These are phyloP conservation scores for Cercophora samala DNA, from an alignment of 495 filamentous ascomycete genomes.

Conservation along the genomic window DNA sequence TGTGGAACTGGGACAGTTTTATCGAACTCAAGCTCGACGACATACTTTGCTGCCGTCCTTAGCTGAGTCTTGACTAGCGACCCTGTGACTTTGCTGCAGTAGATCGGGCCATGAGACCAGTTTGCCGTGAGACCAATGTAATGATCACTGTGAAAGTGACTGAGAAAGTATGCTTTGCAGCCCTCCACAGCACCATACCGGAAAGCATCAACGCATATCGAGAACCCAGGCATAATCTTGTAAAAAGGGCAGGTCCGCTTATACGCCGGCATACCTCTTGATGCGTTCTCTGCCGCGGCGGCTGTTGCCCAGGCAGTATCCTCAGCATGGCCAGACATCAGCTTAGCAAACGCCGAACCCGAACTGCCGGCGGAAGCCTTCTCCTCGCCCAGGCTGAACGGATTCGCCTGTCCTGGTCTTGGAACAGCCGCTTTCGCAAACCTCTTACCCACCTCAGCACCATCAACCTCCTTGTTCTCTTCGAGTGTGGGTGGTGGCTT, in stretches of 20 bases:
- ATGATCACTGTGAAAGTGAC: constrained; percentile 97
- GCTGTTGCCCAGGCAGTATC: constrained; percentile 86
- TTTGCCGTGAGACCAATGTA: constrained; percentile 85
- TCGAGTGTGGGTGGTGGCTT: constrained; percentile 16
- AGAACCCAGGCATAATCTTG: constrained; percentile 91
- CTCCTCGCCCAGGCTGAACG: constrained; percentile 50
- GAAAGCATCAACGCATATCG: constrained; percentile 94
- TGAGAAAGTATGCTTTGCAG: constrained; percentile 93
- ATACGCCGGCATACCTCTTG: constrained; percentile 85
- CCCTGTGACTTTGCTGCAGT: constrained; percentile 87
- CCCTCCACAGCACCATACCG: constrained; percentile 90
- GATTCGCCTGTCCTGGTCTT: constrained; percentile 72
- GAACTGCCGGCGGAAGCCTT: constrained; percentile 28
- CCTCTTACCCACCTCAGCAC: constrained; percentile 46
- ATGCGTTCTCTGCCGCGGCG: constrained; percentile 70
- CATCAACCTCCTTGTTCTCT: constrained; percentile 31
- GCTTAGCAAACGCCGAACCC: constrained; percentile 76
- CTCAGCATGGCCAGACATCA: constrained; percentile 90
- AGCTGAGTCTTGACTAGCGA: constrained; percentile 86
- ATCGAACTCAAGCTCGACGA: constrained; percentile 85
- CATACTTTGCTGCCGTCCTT: constrained; percentile 77
- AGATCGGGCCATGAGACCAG: constrained; percentile 94
- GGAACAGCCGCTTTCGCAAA: constrained; percentile 66
- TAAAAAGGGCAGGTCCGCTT: constrained; percentile 94
- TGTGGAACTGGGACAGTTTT: constrained; percentile 71